These are phyloP conservation scores for Esteya vermicola DNA, from an alignment of 2,329 filamentous ascomycete species.

Conservation along the genomic window DNA sequence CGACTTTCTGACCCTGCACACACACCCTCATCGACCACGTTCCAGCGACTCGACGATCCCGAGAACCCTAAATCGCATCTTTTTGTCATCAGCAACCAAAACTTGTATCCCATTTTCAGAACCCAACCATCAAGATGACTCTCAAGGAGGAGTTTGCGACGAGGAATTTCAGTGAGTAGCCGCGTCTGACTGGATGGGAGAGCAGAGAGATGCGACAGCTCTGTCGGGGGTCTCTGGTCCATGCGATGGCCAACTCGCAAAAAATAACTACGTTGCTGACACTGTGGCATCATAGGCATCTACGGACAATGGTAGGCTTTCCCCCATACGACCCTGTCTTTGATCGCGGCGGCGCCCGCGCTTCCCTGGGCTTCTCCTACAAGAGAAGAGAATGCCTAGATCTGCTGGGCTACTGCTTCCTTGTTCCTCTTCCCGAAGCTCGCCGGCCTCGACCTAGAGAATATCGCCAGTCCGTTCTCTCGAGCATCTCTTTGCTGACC, in stretches of 20 bases:
- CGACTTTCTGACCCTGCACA: too few species aligned
- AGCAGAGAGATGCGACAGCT: background rate
- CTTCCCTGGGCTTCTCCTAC: background rate
- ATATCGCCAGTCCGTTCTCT: background rate
- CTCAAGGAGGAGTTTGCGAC: slow-evolving; percentile 60
- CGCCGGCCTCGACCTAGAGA: background rate
- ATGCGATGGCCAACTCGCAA: too few species aligned
- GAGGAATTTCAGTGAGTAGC: slow-evolving; percentile 52
- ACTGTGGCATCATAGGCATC: slow-evolving; percentile 36
- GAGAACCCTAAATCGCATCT: too few species aligned
- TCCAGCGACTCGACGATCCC: too few species aligned
- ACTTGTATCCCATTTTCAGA: too few species aligned
- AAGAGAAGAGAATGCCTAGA: background rate
- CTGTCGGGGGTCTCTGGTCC: too few species aligned
- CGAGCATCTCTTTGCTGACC: background rate
- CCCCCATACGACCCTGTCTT: too few species aligned
- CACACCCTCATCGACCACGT: too few species aligned
- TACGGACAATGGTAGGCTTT: slow-evolving; percentile 59
- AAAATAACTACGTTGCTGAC: slow-evolving; percentile 4
- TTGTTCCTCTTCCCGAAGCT: too few species aligned
- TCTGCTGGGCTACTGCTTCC: too few species aligned
- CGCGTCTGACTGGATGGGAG: background rate
- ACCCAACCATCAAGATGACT: slow-evolving; percentile 21
- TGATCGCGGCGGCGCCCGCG: background rate
- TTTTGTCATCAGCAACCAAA: background rate